Base-by-base conservation (phyloP, 176 grass and related monocot genomes). In the Triticum urartu region DNA sequence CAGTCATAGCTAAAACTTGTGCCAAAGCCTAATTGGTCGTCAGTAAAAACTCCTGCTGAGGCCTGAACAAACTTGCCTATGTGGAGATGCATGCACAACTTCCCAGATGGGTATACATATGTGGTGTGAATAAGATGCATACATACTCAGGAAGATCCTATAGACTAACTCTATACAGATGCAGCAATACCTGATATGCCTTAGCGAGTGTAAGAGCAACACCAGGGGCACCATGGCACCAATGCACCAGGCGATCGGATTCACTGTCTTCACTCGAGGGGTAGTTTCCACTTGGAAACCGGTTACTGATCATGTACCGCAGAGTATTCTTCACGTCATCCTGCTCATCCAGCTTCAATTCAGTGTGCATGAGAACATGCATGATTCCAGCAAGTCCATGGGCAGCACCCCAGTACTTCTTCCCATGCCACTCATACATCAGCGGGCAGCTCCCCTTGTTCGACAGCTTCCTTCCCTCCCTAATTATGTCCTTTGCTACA, bases 151-250 rank as follows among this genome's bases (percentile, higher is more conserved):
- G 7, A 18, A 75, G 6, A 77, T 65, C 25, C 24, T 62, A 15
- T 9, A 43, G 42, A 74, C 26, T 1, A 78, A 78, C 32, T 65
- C 9, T 71, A 36, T 74, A 61, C 2, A 81, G 60, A 67, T 47
- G 13, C 26, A 81, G n/a, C 4, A 12, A 42, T 79, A 97, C 93
- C 95, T 95, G 64, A 86, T 81, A 87, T 61, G 93, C 93, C 90
- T 92, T 98, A 47, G 87, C 63, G 0, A 98, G 84, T 2, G 93
- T 94, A 77, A 98, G 88, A 83, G 90, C 86, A 86, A 98, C 90
- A 61, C 93, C 95, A 72, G 93, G 93, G 58, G 95, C 93, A 25
- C 95, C 95, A 86, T 98, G 95, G 76, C 95, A 98, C 95, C 95
- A 98, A 47, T 98, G 95, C 67, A 94, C 88, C 2, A 98, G 85